A percentile compares a stretch with the other conserved stretches of the same genome.
These are phyloP conservation scores for Trametes pubescens DNA, from an alignment of 1,284 basidiomycete genomes.

Conservation along the genomic window DNA sequence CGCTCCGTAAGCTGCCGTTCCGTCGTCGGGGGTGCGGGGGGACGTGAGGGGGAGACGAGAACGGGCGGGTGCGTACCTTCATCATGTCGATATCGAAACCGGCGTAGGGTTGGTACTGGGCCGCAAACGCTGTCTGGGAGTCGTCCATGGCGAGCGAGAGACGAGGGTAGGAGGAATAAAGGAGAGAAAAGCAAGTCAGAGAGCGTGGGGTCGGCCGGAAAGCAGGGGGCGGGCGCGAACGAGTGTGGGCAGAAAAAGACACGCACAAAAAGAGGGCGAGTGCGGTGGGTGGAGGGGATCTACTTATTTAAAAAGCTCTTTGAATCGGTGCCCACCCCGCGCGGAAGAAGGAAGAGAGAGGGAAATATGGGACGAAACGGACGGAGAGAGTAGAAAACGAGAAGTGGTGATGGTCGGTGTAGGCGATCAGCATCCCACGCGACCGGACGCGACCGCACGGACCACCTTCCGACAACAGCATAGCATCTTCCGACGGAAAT, in stretches of 20 bases:
- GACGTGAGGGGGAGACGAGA: background rate
- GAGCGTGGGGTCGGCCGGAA: conserved; percentile 48
- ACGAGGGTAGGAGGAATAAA: conserved; percentile 47
- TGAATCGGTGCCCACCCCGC: conserved; percentile 44
- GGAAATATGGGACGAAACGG: conserved; percentile 33
- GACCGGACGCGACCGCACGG: conserved; percentile 36
- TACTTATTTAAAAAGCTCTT: conserved; percentile 52
- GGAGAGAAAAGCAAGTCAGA: conserved; percentile 46
- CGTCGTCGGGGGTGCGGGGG: background rate
- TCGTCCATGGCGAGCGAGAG: conserved; percentile 66
- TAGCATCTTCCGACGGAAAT: conserved; percentile 18
- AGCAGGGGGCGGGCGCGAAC: conserved; percentile 41
- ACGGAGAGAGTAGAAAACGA: conserved; percentile 28
- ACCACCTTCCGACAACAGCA: conserved; percentile 29
- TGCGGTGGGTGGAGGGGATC: conserved; percentile 36
- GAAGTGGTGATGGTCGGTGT: conserved; percentile 9
- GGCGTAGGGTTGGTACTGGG: conserved; percentile 68
- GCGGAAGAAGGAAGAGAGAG: conserved; percentile 42
- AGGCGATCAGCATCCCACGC: conserved; percentile 33
- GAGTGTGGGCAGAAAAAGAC: conserved; percentile 56
- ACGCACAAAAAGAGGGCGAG: conserved; percentile 57
- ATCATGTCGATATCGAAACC: conserved; percentile 86
- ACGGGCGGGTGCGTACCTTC: conserved; percentile 61
- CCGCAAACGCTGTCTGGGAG: conserved; percentile 71
- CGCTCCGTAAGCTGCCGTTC: conserved; percentile 13